A percentile compares a stretch with the other conserved stretches of the same genome.
These are phyloP conservation scores for Parachlorella kessleri DNA, from an alignment of 139 green algal genomes.

Conservation along the genomic window DNA sequence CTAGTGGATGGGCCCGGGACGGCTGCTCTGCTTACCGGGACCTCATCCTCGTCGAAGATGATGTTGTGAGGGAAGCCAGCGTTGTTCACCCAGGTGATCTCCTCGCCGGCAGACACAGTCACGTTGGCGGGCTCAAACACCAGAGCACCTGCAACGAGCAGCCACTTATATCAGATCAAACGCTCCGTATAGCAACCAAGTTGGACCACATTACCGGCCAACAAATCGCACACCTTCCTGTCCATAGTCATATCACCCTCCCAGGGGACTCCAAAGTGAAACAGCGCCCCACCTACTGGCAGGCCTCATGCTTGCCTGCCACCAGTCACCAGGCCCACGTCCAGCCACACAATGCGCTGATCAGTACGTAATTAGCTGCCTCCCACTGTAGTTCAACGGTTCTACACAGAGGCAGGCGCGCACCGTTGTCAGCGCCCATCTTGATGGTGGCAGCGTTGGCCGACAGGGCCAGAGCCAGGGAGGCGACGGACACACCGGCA, in stretches of 20 bases:
- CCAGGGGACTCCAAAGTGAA: no score
- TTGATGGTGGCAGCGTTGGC: constrained; percentile 77
- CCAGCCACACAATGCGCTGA: background rate
- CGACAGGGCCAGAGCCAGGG: constrained; percentile 70
- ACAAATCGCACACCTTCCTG: background rate
- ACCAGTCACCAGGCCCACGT: no score
- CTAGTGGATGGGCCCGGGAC: no score
- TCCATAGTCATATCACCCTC: no score
- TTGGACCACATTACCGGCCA: background rate
- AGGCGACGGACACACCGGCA: constrained; percentile 67
- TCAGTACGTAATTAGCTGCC: background rate
- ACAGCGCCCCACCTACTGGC: no score
- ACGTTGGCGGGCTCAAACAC: constrained; percentile 60
- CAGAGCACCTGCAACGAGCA: constrained; percentile 42
- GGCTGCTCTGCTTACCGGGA: constrained; percentile 64
- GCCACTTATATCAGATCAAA: no score
- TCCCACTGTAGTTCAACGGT: no score
- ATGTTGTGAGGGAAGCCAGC: constrained; percentile 77
- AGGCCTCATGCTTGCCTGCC: no score
- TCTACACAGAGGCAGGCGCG: no score
- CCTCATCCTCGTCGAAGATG: constrained; percentile 94
- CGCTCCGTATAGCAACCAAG: background rate
- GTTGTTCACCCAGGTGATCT: constrained; percentile 85
- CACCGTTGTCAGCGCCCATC: constrained; percentile 59
- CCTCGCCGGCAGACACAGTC: constrained; percentile 79